Evolutionary conservation across 1,284 basidiomycete genomes (phyloP).

Genomic region (Blastosporella zonata): DNA sequence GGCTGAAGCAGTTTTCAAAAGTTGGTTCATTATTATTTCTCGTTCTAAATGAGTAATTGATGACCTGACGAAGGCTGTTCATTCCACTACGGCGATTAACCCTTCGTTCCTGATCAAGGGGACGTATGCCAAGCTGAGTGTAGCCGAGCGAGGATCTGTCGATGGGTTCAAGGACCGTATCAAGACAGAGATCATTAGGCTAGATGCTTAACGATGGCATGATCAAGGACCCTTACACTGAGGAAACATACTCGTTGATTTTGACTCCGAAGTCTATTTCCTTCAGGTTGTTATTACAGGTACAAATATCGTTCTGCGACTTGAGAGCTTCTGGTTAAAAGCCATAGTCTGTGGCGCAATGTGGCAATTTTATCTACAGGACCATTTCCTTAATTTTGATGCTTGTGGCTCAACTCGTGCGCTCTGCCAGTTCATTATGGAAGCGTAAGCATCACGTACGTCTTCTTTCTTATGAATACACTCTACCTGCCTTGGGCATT

Average conservation of each 20-base stretch:
- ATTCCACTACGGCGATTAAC: constrained; percentile 67
- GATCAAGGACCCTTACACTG: neutral
- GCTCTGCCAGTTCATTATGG: too few species aligned
- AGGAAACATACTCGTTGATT: neutral
- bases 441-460: too few species aligned
- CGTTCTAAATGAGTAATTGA: neutral
- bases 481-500: too few species aligned
- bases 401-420: too few species aligned
- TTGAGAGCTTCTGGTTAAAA: too few species aligned
- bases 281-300: too few species aligned
- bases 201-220: constrained; percentile 7
- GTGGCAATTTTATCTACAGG: too few species aligned
- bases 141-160: constrained; percentile 24
- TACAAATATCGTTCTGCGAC: too few species aligned
- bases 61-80: constrained; percentile 49
- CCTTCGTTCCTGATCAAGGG: constrained; percentile 66
- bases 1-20: constrained; percentile 84
- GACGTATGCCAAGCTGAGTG: constrained; percentile 47
- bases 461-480: too few species aligned
- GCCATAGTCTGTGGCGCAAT: too few species aligned
- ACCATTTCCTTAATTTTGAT: too few species aligned
- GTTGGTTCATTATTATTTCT: constrained; percentile 37
- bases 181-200: constrained; percentile 28
- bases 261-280: too few species aligned
- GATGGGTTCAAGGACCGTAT: constrained; percentile 28